Evolutionary conservation across 441 rosid species (phyloP), one percentile per base, ranked within the genome.

Genomic region (Daphne laureola): DNA sequence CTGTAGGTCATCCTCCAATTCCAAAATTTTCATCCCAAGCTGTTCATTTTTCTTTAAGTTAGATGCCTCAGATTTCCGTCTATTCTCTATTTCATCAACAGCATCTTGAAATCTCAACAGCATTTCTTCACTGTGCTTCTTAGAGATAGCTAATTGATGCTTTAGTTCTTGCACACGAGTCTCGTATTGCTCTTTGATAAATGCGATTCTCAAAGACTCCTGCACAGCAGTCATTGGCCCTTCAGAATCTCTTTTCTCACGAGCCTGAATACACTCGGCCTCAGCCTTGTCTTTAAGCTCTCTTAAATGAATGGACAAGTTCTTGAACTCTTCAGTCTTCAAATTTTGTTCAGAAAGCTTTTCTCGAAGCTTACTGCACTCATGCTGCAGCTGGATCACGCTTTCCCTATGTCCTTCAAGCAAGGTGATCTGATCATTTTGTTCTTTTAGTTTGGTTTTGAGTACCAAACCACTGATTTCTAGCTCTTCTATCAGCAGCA

Each of bases 171-270:
- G 94, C 67, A 90, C 60, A 76, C 72, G 78, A 49, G 85, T 73
- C 73, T 94, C 99, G 51, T 80, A 80, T 76, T 94, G 96, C 67
- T 86, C 99, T 79, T 90, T 94, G 72, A 94, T 87, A 70, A 94
- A 94, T 51, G 83, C 95, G 76, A 94, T 86, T 72, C 99, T 86
- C 80, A 94, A 72, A 17, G 97, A 90, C 63, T 90, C 99, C 53
- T 90, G 97, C 76, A 84, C 71, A 57, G 83, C 82, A 49, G 59
- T 75, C 21, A 89, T 62, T 36, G 84, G 78, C 36, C 72, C 77
- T 65, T 74, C 83, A 62, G 70, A 71, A 42, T 76, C 86, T 38
- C 69, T 70, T 67, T 83, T 87, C 62, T 82, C 84, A 56, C 67
- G 79, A 43, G 87, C 81, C 55, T 67, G 82, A 51, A 49, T 58